Evolutionary conservation across 371 early-diverging fungal species (phyloP).

Genomic region (Mortierella sp.): DNA sequence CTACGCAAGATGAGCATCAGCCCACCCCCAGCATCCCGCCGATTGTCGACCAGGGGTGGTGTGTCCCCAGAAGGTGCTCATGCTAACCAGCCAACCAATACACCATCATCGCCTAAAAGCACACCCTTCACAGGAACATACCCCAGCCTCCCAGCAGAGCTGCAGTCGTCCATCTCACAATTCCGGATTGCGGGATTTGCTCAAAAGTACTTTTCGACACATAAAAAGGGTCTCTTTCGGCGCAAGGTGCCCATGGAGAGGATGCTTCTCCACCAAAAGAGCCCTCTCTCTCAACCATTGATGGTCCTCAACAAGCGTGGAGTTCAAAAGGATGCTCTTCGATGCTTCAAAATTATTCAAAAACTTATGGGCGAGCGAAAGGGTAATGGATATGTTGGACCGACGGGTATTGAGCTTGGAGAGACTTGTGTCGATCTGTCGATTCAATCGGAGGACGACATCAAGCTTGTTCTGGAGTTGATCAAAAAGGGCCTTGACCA

Average conservation of each 20-base stretch:
- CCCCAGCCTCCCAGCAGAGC: slow-evolving; percentile 69
- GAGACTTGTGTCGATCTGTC: slow-evolving; percentile 57
- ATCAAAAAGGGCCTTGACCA: slow-evolving; percentile 76
- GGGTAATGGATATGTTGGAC: slow-evolving; percentile 52
- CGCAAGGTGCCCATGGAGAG: slow-evolving; percentile 90
- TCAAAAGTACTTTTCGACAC: slow-evolving; percentile 90
- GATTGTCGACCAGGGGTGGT: background rate
- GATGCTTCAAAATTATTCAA: slow-evolving; percentile 88
- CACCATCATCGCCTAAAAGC: slow-evolving; percentile 1
- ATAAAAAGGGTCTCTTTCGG: slow-evolving; percentile 89
- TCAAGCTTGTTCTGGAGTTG: slow-evolving; percentile 80
- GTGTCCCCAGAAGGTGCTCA: slow-evolving; percentile 1
- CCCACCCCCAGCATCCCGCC: slow-evolving; percentile 36
- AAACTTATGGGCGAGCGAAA: slow-evolving; percentile 87
- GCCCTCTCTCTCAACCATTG: slow-evolving; percentile 84
- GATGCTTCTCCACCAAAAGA: slow-evolving; percentile 88
- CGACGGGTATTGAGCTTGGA: slow-evolving; percentile 48
- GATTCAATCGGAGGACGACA: slow-evolving; percentile 66
- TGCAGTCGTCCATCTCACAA: slow-evolving; percentile 81
- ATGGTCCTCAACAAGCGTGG: slow-evolving; percentile 81
- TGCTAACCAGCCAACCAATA: background rate
- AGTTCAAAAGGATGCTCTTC: slow-evolving; percentile 87
- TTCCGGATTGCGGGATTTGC: slow-evolving; percentile 95
- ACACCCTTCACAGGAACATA: slow-evolving; percentile 17
- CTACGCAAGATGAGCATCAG: slow-evolving; percentile 53